Evolutionary conservation across 2,329 filamentous ascomycete species (phyloP).

Genomic region (Fusarium metavorans): DNA sequence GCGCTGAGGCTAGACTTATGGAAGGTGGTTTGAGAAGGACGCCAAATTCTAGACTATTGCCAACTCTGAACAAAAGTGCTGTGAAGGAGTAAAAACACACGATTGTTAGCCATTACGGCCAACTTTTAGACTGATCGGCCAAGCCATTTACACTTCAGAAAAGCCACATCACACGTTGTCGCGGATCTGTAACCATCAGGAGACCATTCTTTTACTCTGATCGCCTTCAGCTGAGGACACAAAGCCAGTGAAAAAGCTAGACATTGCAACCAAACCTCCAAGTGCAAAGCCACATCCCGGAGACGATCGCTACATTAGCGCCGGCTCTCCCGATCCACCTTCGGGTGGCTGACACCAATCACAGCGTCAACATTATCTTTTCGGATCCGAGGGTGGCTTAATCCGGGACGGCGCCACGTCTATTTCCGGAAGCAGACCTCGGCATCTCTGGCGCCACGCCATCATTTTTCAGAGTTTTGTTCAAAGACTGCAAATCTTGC

Average conservation of each 20-base stretch:
- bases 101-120: background rate
- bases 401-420: constrained; percentile 4
- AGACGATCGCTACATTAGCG: constrained; percentile 10
- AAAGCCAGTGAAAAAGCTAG: background rate
- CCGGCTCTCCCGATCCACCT: background rate
- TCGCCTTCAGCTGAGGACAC: background rate
- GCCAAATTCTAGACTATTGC: background rate
- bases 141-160: background rate
- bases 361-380: background rate
- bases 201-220: background rate
- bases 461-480: background rate
- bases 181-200: background rate
- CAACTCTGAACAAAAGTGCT: background rate
- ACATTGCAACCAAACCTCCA: background rate
- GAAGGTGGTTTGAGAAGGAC: background rate
- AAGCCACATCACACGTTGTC: background rate
- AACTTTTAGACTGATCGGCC: background rate
- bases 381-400: constrained; percentile 25
- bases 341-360: constrained; percentile 15
- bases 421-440: constrained; percentile 10
- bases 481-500: background rate
- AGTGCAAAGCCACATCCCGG: background rate
- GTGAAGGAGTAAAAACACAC: background rate
- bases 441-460: background rate
- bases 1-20: no score